phyloP scores from a whole-genome alignment of 257 asterid genomes.

The Capsicum pubescens region DNA sequence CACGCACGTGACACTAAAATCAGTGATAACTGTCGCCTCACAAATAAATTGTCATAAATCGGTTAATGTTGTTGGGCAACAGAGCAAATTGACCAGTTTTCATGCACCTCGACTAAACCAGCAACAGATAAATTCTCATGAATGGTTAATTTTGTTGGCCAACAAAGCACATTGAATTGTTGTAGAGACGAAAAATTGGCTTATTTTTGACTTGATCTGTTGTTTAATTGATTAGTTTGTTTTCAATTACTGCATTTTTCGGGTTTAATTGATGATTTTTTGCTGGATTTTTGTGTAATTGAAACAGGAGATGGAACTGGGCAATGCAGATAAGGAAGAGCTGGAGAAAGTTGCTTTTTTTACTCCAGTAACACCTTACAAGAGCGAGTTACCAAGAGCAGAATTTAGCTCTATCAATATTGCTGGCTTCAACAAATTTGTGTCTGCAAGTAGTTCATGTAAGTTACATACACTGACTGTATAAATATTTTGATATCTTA shows the following conservation, averaged over 20 bases:
- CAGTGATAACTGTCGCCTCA: too few relatives aligned
- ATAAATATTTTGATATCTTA: background rate
- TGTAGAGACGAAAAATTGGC: background rate
- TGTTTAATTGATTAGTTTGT: background rate
- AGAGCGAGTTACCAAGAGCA: conserved; percentile 7
- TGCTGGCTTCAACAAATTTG: conserved; percentile 16
- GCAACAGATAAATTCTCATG: too few relatives aligned
- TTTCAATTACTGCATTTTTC: background rate
- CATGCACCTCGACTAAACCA: too few relatives aligned
- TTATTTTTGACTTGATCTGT: background rate
- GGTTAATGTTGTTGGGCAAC: too few relatives aligned
- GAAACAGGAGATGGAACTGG: conserved; percentile 28
- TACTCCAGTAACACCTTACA: conserved; percentile 37
- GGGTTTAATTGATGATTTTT: background rate
- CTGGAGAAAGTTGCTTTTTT: conserved; percentile 25
- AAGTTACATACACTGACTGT: background rate
- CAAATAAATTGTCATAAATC: too few relatives aligned
- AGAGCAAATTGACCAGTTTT: too few relatives aligned
- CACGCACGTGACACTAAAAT: too few relatives aligned
- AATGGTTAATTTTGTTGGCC: background rate
- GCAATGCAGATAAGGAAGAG: conserved; percentile 22
- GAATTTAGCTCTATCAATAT: background rate
- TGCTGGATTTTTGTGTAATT: background rate
- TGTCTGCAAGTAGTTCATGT: background rate
- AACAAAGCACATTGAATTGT: background rate